Conservation (phyloP, 768 basidiomycete genomes). For the Russula vinacea region DNA sequence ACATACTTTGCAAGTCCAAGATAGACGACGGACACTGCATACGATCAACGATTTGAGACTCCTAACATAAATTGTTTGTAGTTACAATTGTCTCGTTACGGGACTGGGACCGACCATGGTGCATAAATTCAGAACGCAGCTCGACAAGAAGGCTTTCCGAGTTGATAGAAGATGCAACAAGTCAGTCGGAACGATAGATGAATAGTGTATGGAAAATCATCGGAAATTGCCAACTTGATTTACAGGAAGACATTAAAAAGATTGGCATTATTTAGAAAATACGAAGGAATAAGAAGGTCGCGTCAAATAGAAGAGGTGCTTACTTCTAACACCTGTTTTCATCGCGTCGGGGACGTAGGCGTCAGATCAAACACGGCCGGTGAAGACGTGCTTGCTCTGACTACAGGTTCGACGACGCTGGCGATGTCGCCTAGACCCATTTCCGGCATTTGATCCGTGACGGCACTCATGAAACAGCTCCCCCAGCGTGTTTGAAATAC, state of each 20-base stretch:
- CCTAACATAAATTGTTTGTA: neutral
- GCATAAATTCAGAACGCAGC: neutral
- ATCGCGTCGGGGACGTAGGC: slow-evolving; percentile 5
- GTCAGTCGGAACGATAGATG: slow-evolving; percentile 12
- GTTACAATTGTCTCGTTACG: slow-evolving; percentile 5
- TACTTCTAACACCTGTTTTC: neutral
- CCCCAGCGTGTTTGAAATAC: slow-evolving; percentile 18
- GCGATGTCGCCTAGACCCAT: neutral
- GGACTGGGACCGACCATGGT: slow-evolving; percentile 4
- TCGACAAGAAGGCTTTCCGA: slow-evolving; percentile 2
- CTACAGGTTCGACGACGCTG: slow-evolving; percentile 5
- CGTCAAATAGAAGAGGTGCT: neutral
- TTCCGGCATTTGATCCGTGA: slow-evolving; percentile 14
- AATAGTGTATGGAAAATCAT: slow-evolving; percentile 20
- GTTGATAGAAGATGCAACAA: slow-evolving; percentile 13
- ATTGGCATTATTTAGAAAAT: slow-evolving; percentile 6
- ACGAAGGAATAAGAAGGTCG: neutral
- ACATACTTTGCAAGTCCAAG: neutral
- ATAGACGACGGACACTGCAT: slow-evolving; percentile 34
- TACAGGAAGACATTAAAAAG: slow-evolving; percentile 2
- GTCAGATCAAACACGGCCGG: slow-evolving; percentile 26
- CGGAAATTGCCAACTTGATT: slow-evolving; percentile 16
- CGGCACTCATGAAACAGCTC: slow-evolving; percentile 28
- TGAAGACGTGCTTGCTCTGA: slow-evolving; percentile 28
- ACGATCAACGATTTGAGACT: neutral